Evolutionary conservation across 495 filamentous ascomycete genomes (phyloP).

Genomic region (Ramalina peruviana): DNA sequence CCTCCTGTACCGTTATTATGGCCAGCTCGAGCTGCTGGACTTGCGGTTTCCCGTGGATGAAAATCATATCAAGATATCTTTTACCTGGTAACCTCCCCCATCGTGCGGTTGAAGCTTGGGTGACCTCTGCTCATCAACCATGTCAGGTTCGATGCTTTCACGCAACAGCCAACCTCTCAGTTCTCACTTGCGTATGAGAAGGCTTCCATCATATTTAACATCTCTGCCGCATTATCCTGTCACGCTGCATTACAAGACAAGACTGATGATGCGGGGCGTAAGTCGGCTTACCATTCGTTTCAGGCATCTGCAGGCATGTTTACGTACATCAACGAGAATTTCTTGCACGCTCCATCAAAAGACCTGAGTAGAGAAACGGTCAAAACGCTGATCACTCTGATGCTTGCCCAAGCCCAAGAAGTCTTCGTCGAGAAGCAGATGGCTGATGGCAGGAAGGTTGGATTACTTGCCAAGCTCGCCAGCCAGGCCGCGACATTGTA

Average conservation of each 20-base stretch:
- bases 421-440: constrained; percentile 96
- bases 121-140: background rate
- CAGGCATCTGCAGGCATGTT: constrained; percentile 98
- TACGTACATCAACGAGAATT: constrained; percentile 99
- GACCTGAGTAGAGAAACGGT: constrained; percentile 91
- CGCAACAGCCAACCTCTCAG: constrained; percentile 86
- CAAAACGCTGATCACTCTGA: constrained; percentile 83
- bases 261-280: constrained; percentile 80
- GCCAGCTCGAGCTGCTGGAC: constrained; percentile 87
- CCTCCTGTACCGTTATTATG: constrained; percentile 92
- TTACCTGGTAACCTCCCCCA: constrained; percentile 65
- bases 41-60: constrained; percentile 94
- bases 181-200: constrained; percentile 97
- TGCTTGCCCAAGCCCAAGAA: constrained; percentile 90
- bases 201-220: constrained; percentile 98
- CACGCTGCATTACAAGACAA: constrained; percentile 90
- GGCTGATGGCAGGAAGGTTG: constrained; percentile 82
- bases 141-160: constrained; percentile 92
- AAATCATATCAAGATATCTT: constrained; percentile 96
- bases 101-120: background rate
- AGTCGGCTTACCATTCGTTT: constrained; percentile 95
- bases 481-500: constrained; percentile 84
- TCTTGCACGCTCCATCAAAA: constrained; percentile 88
- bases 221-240: constrained; percentile 90
- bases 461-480: constrained; percentile 80